These are phyloP conservation scores for Cercospora citrullina DNA, from an alignment of 2,329 filamentous ascomycete species.

Conservation along the genomic window DNA sequence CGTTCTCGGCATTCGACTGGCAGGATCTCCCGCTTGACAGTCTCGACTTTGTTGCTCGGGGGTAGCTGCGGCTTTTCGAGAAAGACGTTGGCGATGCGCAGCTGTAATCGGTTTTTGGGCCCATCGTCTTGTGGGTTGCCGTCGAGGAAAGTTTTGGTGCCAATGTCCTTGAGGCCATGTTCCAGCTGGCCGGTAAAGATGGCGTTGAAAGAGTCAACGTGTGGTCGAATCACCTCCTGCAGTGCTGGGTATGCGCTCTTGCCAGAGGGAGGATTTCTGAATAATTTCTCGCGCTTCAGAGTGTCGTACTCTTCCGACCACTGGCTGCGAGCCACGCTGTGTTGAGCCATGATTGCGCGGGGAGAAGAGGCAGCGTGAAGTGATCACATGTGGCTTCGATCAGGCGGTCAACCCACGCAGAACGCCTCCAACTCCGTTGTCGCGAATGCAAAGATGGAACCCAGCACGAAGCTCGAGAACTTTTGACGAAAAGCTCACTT, in stretches of 20 bases:
- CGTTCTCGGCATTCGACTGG: slow-evolving; percentile 93
- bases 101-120: slow-evolving; percentile 67
- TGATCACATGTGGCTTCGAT: slow-evolving; percentile 2
- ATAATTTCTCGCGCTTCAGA: slow-evolving; percentile 81
- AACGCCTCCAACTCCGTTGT: not conserved
- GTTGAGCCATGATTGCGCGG: slow-evolving; percentile 7
- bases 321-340: slow-evolving; percentile 37
- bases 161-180: slow-evolving; percentile 82
- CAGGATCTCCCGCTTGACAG: slow-evolving; percentile 77
- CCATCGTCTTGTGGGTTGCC: slow-evolving; percentile 58
- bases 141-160: slow-evolving; percentile 82
- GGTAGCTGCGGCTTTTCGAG: slow-evolving; percentile 81
- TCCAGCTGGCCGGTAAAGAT: slow-evolving; percentile 77
- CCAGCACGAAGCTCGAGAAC: slow-evolving; percentile 6
- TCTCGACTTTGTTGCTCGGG: slow-evolving; percentile 76
- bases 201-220: slow-evolving; percentile 94
- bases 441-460: not conserved
- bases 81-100: slow-evolving; percentile 78
- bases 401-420: not conserved
- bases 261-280: slow-evolving; percentile 83
- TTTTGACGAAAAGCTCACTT: slow-evolving; percentile 9
- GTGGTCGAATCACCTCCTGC: slow-evolving; percentile 81
- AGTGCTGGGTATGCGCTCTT: slow-evolving; percentile 84
- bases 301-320: slow-evolving; percentile 90
- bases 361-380: not conserved